Base-by-base conservation (phyloP, 1,139 yeast species). In the Citeromyces hawaiiensis region DNA sequence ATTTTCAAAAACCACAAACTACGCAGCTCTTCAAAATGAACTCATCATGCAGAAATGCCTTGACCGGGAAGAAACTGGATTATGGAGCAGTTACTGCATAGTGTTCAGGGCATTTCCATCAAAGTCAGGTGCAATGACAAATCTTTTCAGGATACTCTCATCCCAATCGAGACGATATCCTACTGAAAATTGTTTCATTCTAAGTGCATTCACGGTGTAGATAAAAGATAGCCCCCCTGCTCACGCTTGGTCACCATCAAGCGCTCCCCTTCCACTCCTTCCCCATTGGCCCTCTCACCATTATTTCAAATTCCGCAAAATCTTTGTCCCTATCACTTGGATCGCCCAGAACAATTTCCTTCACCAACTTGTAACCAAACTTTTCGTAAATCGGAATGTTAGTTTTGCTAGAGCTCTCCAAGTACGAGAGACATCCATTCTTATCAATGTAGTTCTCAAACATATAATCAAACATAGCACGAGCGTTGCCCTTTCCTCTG, bases 401-500 rank as follows among this genome's bases (percentile, higher is more conserved):
- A 13, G 45, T 45, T 7, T 60, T 51, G n/a, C 72, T 59, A 7
- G 80, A 71, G 47, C 80, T 71, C 50, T 77, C 86, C 53, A 77
- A 63, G 49, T 77, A 77, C 9, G 74, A 57, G 23, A 69, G 59
- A 40, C 60, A 57, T 16, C 60, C 61, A 25, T 57, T 55, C 37
- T 58, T 56, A 47, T 77, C 83, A 40, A 79, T 64, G 51, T 68
- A 61, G 39, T 65, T 60, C 23, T 60, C 54, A 46, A 73, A 74
- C 68, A 74, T 70, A 48, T 62, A 68, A n/a, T 73, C 72, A 47
- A 77, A 69, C 50, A 75, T 61, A 39, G 64, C 64, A 37, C 83
- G 56, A n/a, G 68, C 75, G 52, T 77, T 76, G 7, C 85, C 85
- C 53, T 76, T 76, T 31, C 85, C 85, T 49, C 81, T 63, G 8